Evolutionary conservation across 2,329 filamentous ascomycete species (phyloP).

Genomic region (Talaromyces sp.): DNA sequence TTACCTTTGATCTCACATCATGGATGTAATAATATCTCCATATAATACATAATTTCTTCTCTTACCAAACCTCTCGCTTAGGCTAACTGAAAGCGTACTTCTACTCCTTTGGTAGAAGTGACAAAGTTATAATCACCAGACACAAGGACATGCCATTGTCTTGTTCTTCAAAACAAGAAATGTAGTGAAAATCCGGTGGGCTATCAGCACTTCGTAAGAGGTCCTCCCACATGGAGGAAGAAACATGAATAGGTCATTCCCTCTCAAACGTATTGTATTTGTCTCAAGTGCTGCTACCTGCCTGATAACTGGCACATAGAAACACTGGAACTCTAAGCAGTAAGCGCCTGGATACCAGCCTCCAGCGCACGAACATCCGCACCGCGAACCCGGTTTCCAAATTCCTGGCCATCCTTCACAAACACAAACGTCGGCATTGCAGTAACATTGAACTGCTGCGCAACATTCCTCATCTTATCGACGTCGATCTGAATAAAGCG

Average conservation of each 20-base stretch:
- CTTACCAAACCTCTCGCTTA: neutral
- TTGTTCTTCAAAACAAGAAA: too few species aligned
- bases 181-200: too few species aligned
- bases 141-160: too few species aligned
- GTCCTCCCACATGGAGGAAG: too few species aligned
- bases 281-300: too few species aligned
- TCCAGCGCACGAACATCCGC: slow-evolving; percentile 34
- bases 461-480: slow-evolving; percentile 55
- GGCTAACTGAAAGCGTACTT: too few species aligned
- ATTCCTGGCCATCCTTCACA: slow-evolving; percentile 42
- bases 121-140: too few species aligned
- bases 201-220: too few species aligned
- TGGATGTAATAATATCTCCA: slow-evolving; percentile 10
- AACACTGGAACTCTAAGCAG: slow-evolving; percentile 5
- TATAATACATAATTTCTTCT: slow-evolving; percentile 22
- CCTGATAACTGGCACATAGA: too few species aligned
- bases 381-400: slow-evolving; percentile 32
- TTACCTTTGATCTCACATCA: slow-evolving; percentile 10
- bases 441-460: slow-evolving; percentile 52
- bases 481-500: slow-evolving; percentile 60
- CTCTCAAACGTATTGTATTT: too few species aligned
- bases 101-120: too few species aligned
- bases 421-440: slow-evolving; percentile 50
- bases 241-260: too few species aligned
- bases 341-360: slow-evolving; percentile 27